Percentiles rank a stretch among this genome's conserved stretches.
phyloP scores from a whole-genome alignment of 306 rosid species.

The Erythrophleum fordii region DNA sequence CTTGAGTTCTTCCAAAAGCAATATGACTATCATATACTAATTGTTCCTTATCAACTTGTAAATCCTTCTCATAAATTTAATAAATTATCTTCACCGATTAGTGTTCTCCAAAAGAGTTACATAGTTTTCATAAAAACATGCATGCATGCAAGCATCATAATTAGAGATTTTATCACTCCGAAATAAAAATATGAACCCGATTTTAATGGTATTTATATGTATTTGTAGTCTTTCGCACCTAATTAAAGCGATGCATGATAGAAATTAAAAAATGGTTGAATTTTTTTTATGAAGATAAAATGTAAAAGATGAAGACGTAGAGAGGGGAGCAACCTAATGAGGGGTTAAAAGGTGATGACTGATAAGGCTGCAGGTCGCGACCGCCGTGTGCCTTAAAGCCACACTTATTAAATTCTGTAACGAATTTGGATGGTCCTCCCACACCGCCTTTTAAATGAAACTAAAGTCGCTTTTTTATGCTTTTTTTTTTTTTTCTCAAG shows the following conservation, averaged over 20 bases:
- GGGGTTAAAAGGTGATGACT: not conserved
- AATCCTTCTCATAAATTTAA: not conserved
- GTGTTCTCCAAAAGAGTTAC: not conserved
- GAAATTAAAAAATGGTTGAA: not conserved
- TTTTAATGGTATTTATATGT: not conserved
- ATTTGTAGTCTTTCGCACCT: not conserved
- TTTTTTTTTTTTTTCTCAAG: no score
- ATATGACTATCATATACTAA: not conserved
- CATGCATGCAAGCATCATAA: not conserved
- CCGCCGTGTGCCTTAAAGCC: conserved; percentile 48
- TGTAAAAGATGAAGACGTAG: not conserved
- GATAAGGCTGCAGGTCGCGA: conserved; percentile 38
- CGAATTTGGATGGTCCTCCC: conserved; percentile 43
- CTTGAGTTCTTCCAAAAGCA: conserved; percentile 26
- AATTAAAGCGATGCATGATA: not conserved
- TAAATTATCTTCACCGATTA: no score
- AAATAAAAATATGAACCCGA: not conserved
- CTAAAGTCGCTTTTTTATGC: no score
- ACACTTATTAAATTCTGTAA: conserved; percentile 41
- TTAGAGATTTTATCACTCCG: not conserved
- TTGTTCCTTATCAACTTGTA: not conserved
- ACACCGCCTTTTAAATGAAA: not conserved
- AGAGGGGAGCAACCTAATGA: not conserved
- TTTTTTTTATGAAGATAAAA: not conserved
- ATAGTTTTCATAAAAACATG: not conserved